Evolutionary conservation across 208 protist genomes (phyloP).

Genomic region (Crithidia bombi): DNA sequence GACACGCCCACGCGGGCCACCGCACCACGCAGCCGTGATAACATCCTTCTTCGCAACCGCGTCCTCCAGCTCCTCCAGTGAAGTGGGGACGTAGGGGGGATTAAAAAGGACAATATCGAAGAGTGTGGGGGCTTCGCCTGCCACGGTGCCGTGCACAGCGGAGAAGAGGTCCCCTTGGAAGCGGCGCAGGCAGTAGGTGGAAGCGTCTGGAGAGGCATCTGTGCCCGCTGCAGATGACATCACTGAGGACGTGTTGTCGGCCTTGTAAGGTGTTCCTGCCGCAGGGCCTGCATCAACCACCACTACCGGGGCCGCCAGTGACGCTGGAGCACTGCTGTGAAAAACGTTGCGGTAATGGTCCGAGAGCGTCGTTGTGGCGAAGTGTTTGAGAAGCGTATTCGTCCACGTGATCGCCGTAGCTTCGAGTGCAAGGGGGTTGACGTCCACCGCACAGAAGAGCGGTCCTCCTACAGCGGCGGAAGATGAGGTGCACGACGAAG

Average conservation of each 20-base stretch:
- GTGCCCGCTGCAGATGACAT: not conserved
- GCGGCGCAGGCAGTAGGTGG: conserved; percentile 26
- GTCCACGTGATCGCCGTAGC: conserved; percentile 78
- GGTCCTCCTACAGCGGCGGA: conserved; percentile 12
- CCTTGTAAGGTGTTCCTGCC: too few relatives aligned
- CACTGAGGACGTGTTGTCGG: not conserved
- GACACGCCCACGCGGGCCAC: conserved; percentile 78
- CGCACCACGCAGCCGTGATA: conserved; percentile 88
- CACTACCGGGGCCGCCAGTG: conserved; percentile 20
- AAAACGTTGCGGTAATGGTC: conserved; percentile 1
- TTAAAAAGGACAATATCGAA: conserved; percentile 90
- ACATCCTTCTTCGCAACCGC: conserved; percentile 56
- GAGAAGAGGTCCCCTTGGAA: conserved; percentile 36
- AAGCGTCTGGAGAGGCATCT: not conserved
- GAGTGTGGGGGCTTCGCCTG: not conserved
- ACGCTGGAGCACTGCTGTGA: not conserved
- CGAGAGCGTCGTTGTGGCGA: conserved; percentile 9
- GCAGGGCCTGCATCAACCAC: not conserved
- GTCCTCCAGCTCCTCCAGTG: conserved; percentile 68
- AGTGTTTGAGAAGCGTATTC: conserved; percentile 47
- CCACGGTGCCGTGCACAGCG: not conserved
- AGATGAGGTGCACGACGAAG: not conserved
- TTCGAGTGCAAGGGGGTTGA: conserved; percentile 85
- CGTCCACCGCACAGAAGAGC: conserved; percentile 67
- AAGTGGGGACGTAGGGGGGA: conserved; percentile 90